These are phyloP conservation scores for Candolleomyces aberdarensis DNA, from an alignment of 768 basidiomycete species.

Conservation along the genomic window DNA sequence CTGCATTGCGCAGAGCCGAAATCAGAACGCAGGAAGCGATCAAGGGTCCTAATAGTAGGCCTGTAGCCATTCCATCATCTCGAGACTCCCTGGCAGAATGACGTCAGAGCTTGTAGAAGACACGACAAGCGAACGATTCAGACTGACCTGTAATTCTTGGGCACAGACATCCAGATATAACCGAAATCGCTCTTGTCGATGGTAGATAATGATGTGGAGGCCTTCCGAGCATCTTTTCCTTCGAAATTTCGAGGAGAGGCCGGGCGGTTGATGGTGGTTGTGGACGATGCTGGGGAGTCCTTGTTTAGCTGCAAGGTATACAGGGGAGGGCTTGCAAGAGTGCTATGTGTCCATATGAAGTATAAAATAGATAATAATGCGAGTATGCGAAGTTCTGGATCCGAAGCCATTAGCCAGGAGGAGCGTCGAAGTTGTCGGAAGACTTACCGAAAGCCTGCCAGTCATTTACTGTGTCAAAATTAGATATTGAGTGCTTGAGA, in stretches of 20 bases:
- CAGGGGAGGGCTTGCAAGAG: slow-evolving; percentile 25
- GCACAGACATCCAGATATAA: slow-evolving; percentile 88
- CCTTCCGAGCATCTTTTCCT: slow-evolving; percentile 43
- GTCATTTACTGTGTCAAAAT: slow-evolving; percentile 28
- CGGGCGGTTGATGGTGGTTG: slow-evolving; percentile 18
- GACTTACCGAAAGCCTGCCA: slow-evolving; percentile 52
- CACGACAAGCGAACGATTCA: not conserved
- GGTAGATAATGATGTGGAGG: slow-evolving; percentile 17
- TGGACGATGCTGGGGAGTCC: slow-evolving; percentile 10
- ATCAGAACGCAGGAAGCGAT: slow-evolving; percentile 69
- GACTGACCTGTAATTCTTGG: slow-evolving; percentile 77
- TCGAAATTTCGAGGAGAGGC: slow-evolving; percentile 45
- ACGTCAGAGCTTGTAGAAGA: slow-evolving; percentile 8
- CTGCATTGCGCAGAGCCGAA: slow-evolving; percentile 39
- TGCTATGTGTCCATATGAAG: slow-evolving; percentile 57
- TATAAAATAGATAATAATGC: slow-evolving; percentile 55
- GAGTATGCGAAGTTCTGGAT: slow-evolving; percentile 56
- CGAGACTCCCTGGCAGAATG: slow-evolving; percentile 54
- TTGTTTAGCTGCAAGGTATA: slow-evolving; percentile 11
- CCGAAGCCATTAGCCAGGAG: slow-evolving; percentile 3
- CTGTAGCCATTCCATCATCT: slow-evolving; percentile 86
- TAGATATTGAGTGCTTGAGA: slow-evolving; percentile 15
- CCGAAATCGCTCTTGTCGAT: slow-evolving; percentile 52
- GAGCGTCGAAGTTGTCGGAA: not conserved
- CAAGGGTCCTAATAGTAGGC: slow-evolving; percentile 79